Conservation (phyloP, 805 yeast genomes). For the Candida montana region DNA sequence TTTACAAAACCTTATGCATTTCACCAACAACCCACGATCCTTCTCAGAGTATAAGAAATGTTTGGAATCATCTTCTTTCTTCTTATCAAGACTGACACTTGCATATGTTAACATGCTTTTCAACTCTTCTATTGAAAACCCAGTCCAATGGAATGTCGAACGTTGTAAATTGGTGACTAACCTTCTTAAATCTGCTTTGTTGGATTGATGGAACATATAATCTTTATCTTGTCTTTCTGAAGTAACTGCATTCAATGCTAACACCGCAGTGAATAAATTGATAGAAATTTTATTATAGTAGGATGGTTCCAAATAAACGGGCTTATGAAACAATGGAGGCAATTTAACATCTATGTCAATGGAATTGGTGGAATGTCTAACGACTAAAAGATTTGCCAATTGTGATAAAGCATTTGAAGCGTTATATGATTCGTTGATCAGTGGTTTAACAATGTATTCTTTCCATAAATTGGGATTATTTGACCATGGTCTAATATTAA, state of each 20-base stretch:
- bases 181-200: conserved; percentile 47
- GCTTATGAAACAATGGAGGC: conserved; percentile 55
- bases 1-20: conserved; percentile 41
- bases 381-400: conserved; percentile 43
- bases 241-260: conserved; percentile 69
- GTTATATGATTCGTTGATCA: conserved; percentile 34
- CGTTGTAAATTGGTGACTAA: conserved; percentile 58
- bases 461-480: conserved; percentile 44
- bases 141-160: conserved; percentile 73
- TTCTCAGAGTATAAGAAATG: conserved; percentile 24
- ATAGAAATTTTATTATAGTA: conserved; percentile 55
- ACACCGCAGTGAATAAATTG: conserved; percentile 58
- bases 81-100: conserved; percentile 37
- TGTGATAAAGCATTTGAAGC: conserved; percentile 36
- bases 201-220: conserved; percentile 64
- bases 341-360: conserved; percentile 50
- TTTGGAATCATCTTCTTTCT: conserved; percentile 19
- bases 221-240: conserved; percentile 64
- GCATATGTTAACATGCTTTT: conserved; percentile 47
- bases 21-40: conserved; percentile 39
- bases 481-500: conserved; percentile 55
- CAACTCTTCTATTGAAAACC: conserved; percentile 56
- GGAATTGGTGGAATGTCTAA: conserved; percentile 51
- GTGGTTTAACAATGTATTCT: conserved; percentile 41
- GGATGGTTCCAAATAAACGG: conserved; percentile 57